A percentile compares a stretch with the other conserved stretches of the same genome.
Conservation (phyloP, 2,329 filamentous ascomycete species). For the Monosporascus sp. region DNA sequence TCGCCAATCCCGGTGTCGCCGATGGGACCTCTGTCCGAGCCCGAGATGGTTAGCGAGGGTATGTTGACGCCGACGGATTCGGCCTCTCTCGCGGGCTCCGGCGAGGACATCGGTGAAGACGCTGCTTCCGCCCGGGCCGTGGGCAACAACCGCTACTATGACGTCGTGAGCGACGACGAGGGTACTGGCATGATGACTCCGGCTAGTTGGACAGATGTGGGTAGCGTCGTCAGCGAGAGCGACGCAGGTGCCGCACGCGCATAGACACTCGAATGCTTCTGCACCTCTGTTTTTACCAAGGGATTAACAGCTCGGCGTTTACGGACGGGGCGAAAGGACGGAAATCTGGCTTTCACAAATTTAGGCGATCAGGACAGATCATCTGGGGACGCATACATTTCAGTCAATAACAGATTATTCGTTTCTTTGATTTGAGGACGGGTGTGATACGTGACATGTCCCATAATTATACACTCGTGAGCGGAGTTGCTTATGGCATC, state of each 20-base stretch:
- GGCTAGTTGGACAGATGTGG: slow-evolving; percentile 60
- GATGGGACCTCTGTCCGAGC: slow-evolving; percentile 44
- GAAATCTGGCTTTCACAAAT: background rate
- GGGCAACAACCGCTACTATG: slow-evolving; percentile 38
- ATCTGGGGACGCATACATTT: no score
- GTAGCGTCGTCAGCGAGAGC: slow-evolving; percentile 55
- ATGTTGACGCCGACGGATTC: slow-evolving; percentile 56
- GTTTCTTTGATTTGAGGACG: no score
- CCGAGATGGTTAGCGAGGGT: slow-evolving; percentile 47
- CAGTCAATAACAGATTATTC: no score
- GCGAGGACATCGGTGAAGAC: slow-evolving; percentile 42
- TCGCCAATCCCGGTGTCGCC: slow-evolving; percentile 53
- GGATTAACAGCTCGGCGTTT: background rate
- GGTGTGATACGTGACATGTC: no score
- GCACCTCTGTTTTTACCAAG: slow-evolving; percentile 1
- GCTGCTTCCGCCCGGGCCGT: slow-evolving; percentile 31
- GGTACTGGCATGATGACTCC: slow-evolving; percentile 49
- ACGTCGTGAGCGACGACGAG: slow-evolving; percentile 56
- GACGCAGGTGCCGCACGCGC: slow-evolving; percentile 36
- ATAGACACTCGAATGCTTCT: slow-evolving; percentile 12
- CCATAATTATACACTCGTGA: no score
- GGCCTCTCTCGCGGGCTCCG: slow-evolving; percentile 47
- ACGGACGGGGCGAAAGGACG: background rate
- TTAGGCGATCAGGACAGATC: no score
- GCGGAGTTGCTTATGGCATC: no score